Evolutionary conservation across 768 basidiomycete species (phyloP).

Genomic region (Rhodotorula kratochvilovae): DNA sequence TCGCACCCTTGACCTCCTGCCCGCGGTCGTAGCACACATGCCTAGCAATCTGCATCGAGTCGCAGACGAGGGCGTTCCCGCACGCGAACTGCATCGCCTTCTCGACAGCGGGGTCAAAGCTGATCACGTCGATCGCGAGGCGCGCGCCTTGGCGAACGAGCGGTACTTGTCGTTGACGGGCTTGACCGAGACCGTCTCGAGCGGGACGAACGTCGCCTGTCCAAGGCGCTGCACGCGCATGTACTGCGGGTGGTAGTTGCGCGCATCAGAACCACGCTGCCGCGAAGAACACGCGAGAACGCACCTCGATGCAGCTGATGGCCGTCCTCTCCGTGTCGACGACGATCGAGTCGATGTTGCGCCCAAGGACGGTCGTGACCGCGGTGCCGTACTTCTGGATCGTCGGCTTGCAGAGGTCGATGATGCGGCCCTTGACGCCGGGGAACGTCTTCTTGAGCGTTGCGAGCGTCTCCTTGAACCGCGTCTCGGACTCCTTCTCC

Average conservation of each 20-base stretch:
- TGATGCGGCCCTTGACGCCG: slow-evolving; percentile 84
- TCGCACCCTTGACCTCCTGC: slow-evolving; percentile 90
- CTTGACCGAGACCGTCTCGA: slow-evolving; percentile 95
- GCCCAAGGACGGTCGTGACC: slow-evolving; percentile 82
- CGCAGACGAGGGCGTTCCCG: slow-evolving; percentile 90
- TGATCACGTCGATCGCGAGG: slow-evolving; percentile 78
- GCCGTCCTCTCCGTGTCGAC: slow-evolving; percentile 96
- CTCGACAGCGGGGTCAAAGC: slow-evolving; percentile 76
- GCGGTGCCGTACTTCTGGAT: slow-evolving; percentile 87
- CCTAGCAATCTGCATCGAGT: slow-evolving; percentile 86
- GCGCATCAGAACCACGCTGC: background rate
- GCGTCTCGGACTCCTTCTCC: slow-evolving; percentile 76
- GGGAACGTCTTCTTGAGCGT: slow-evolving; percentile 85
- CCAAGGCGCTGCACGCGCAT: slow-evolving; percentile 91
- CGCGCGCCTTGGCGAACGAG: slow-evolving; percentile 78
- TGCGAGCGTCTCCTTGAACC: slow-evolving; percentile 76
- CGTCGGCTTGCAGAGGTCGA: slow-evolving; percentile 92
- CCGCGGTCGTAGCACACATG: slow-evolving; percentile 89
- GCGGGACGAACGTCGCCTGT: slow-evolving; percentile 93
- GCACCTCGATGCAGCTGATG: slow-evolving; percentile 92
- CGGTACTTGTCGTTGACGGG: slow-evolving; percentile 91
- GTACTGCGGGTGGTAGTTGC: slow-evolving; percentile 56
- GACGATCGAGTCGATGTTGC: slow-evolving; percentile 91
- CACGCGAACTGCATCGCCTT: slow-evolving; percentile 95
- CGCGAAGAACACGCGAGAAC: slow-evolving; percentile 17